These are phyloP conservation scores for Zygosaccharomyces pseudobailii DNA, from an alignment of 1,139 yeast species.

Conservation along the genomic window DNA sequence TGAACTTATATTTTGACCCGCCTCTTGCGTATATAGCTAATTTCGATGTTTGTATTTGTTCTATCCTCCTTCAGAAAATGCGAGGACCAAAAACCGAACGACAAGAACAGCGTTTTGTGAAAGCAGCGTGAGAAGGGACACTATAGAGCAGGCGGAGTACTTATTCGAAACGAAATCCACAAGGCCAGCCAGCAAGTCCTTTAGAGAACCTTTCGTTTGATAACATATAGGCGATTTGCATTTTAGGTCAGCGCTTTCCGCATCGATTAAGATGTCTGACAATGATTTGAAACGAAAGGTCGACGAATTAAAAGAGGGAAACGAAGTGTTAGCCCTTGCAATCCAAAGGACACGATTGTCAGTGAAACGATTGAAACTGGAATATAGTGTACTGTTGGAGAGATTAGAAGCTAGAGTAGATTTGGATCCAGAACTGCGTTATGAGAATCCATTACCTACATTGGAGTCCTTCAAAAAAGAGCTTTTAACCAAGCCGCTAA, in stretches of 20 bases:
- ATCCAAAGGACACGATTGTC: slow-evolving; percentile 74
- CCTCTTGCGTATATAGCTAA: background rate
- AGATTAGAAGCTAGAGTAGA: slow-evolving; percentile 59
- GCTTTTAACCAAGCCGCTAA: slow-evolving; percentile 26
- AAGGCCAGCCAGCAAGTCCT: background rate
- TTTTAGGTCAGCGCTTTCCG: background rate
- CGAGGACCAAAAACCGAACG: slow-evolving; percentile 1
- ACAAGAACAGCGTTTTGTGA: background rate
- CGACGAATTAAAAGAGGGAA: slow-evolving; percentile 69
- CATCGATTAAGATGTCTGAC: slow-evolving; percentile 16
- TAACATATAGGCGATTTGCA: background rate
- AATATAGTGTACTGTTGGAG: slow-evolving; percentile 75
- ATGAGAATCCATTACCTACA: slow-evolving; percentile 31
- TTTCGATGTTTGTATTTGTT: background rate
- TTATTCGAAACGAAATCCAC: background rate
- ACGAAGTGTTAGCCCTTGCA: slow-evolving; percentile 73
- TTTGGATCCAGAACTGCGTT: slow-evolving; percentile 29
- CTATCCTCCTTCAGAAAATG: slow-evolving; percentile 4
- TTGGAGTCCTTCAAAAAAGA: slow-evolving; percentile 29
- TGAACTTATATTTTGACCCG: background rate
- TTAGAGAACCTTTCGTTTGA: background rate
- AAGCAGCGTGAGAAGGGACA: background rate
- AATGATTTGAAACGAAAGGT: slow-evolving; percentile 69
- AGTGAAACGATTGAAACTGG: slow-evolving; percentile 74
- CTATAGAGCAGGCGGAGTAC: background rate